Base-by-base conservation (phyloP, 225 moss, liverwort and hornwort genomes). In the Climacium dendroides region DNA sequence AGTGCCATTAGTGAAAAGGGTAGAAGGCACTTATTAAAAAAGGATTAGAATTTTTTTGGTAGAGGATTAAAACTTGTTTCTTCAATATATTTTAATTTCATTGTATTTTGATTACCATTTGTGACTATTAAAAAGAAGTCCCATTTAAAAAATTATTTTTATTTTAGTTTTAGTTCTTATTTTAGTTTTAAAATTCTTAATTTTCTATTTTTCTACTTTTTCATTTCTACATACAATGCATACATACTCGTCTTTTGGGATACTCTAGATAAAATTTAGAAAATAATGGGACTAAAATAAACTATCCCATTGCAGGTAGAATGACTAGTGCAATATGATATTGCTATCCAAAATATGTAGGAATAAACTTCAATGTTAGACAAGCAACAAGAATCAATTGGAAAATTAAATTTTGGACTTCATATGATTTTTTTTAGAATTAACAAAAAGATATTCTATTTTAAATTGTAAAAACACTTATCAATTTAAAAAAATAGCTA, bases 171-270 rank as follows among this genome's bases (percentile, higher is more conserved):
- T n/a, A 5, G 1, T 10, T n/a, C 7, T n/a, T 22, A 23, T 12
- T 67, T 65, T 65, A 34, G 3, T 65, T 35, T 19, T 19, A 10
- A 6, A 35, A 22, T 22, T 19, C 7, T 37, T 12, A 1, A 6
- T 20, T n/a, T n/a, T 22, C 0, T 2, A 10, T n/a, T 20, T n/a
- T 66, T 66, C 11, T 6, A 19, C 3, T 35, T 65, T 20, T 19
- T 0, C 1, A 0, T 65, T n/a, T 66, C 11, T 0, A 66, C 20
- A 20, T n/a, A 66, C 1, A n/a, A 65, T 65, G n/a, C 2, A 65
- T 29, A 66, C 45, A 64, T 18, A 37, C 12, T 66, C 5, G 12
- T 2, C 0, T 23, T 67, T 67, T 22, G 1, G 7, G 3, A 13
- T 67, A 67, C 0, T 28, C 28, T 15, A 43, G 3, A 71, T 28